Percentiles rank a stretch among this genome's conserved stretches.
Conservation (phyloP, 2,329 filamentous ascomycete species). For the Pseudogymnoascus verrucosus region DNA sequence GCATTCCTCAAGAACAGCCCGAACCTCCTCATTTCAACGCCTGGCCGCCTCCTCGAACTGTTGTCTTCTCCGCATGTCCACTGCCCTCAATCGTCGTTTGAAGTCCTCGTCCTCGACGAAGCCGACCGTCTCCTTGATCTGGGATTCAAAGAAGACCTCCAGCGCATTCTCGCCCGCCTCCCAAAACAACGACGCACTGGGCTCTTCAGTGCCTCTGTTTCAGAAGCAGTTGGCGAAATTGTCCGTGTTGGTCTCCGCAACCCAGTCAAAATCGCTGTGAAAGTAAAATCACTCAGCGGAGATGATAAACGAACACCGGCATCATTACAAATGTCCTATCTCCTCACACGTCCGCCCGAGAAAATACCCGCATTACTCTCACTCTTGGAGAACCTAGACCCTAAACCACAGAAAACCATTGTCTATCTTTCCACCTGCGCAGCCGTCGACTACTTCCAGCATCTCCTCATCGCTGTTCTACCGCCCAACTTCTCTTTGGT, state of each 20-base stretch:
- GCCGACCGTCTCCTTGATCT: conserved; percentile 87
- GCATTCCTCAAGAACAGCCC: conserved; percentile 76
- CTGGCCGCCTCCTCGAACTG: conserved; percentile 81
- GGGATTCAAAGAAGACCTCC: conserved; percentile 86
- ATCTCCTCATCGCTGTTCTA: conserved; percentile 66
- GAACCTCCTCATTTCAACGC: conserved; percentile 84
- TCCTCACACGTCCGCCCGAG: conserved; percentile 65
- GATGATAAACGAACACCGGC: conserved; percentile 86
- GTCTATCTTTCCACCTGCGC: conserved; percentile 91
- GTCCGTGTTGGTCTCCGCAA: conserved; percentile 88
- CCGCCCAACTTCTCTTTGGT: conserved; percentile 62
- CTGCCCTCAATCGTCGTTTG: conserved; percentile 80
- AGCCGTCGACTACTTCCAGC: conserved; percentile 87
- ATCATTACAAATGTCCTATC: conserved; percentile 84
- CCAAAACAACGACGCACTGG: conserved; percentile 93
- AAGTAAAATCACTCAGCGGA: conserved; percentile 70
- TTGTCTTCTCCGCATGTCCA: conserved; percentile 81
- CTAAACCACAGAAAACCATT: conserved; percentile 75
- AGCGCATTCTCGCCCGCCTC: conserved; percentile 72
- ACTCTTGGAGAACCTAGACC: conserved; percentile 61
- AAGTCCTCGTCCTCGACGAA: conserved; percentile 88
- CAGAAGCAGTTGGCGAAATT: conserved; percentile 86
- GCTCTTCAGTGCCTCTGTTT: conserved; percentile 91
- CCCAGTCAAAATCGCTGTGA: conserved; percentile 89
- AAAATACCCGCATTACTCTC: conserved; percentile 70